These are phyloP conservation scores for Protomyces macrosporus DNA, from an alignment of 1,139 yeast species.

Conservation along the genomic window DNA sequence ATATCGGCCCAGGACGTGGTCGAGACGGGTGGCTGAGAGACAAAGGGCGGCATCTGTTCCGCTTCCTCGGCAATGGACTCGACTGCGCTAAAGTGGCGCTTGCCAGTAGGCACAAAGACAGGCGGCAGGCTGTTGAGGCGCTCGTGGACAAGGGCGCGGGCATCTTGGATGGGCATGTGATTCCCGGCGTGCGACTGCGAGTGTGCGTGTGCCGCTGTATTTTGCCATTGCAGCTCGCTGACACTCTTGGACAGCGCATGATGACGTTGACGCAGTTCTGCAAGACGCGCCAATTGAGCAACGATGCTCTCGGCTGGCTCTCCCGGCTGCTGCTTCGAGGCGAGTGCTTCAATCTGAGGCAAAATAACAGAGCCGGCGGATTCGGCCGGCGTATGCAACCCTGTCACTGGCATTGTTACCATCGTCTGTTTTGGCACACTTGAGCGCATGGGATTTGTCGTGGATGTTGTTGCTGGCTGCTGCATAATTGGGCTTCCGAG, in stretches of 20 bases:
- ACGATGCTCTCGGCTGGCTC: not conserved
- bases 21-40: not conserved
- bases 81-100: not conserved
- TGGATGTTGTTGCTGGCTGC: not conserved
- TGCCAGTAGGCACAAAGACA: not conserved
- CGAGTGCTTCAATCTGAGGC: not conserved
- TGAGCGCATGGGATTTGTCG: not conserved
- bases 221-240: slow-evolving; percentile 1
- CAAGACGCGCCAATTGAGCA: not conserved
- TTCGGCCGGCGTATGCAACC: slow-evolving; percentile 20
- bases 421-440: not conserved
- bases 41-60: not conserved
- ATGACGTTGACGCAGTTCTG: slow-evolving; percentile 5
- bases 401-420: not conserved
- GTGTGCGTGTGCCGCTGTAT: not conserved
- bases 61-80: slow-evolving; percentile 6
- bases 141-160: slow-evolving; percentile 7
- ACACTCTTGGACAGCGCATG: slow-evolving; percentile 12
- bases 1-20: not conserved
- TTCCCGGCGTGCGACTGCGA: not conserved
- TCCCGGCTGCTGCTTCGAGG: not conserved
- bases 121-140: slow-evolving; percentile 18
- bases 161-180: not conserved
- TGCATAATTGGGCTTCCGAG: slow-evolving; percentile 1
- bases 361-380: not conserved